Evolutionary conservation across 805 yeast genomes (phyloP).

Genomic region (Nakazawaea peltata): DNA sequence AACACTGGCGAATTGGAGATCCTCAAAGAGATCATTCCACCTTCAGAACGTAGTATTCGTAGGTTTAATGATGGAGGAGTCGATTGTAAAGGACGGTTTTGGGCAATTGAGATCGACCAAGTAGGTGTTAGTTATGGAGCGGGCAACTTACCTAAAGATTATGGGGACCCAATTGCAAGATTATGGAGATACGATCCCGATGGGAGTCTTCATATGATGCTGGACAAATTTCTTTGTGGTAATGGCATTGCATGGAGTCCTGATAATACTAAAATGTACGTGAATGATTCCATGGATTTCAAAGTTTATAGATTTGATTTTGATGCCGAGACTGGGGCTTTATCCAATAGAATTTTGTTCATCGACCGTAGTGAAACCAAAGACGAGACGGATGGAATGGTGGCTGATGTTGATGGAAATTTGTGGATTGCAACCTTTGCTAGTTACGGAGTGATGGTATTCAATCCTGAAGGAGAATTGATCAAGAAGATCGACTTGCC

Average conservation of each 20-base stretch:
- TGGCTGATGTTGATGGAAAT: constrained; percentile 13
- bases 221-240: constrained; percentile 23
- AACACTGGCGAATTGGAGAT: constrained; percentile 22
- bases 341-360: constrained; percentile 12
- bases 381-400: constrained; percentile 16
- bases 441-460: constrained; percentile 16
- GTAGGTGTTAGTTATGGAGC: constrained; percentile 18
- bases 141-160: constrained; percentile 15
- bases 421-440: constrained; percentile 15
- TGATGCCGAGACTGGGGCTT: constrained; percentile 11
- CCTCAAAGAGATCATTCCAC: constrained; percentile 22
- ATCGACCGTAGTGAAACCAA: constrained; percentile 9
- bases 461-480: constrained; percentile 19
- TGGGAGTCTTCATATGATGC: constrained; percentile 19
- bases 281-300: constrained; percentile 13
- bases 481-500: constrained; percentile 16
- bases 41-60: constrained; percentile 16
- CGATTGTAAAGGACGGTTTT: constrained; percentile 34
- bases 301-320: constrained; percentile 12
- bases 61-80: constrained; percentile 16
- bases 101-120: constrained; percentile 35
- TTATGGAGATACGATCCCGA: constrained; percentile 28
- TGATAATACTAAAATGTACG: constrained; percentile 12
- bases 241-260: constrained; percentile 16
- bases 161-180: constrained; percentile 20